These are phyloP conservation scores for Macrophomina pseudophaseolina DNA, from an alignment of 2,329 filamentous ascomycete genomes.

Conservation along the genomic window DNA sequence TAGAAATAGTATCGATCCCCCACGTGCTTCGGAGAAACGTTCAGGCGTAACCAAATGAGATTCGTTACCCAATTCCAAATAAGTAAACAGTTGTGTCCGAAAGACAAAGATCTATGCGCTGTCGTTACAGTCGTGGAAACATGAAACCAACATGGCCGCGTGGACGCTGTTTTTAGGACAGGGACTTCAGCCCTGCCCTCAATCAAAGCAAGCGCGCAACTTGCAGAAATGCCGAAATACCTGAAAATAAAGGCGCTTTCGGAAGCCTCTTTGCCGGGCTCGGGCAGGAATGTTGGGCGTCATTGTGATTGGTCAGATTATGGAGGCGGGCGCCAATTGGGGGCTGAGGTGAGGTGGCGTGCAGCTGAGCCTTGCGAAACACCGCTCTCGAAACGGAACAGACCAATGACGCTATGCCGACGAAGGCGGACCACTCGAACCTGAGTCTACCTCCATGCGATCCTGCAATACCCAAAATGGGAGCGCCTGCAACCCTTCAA, in stretches of 20 bases:
- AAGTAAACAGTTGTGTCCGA: neutral
- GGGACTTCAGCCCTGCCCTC: neutral
- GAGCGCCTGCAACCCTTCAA: slow-evolving; percentile 43
- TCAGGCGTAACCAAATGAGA: slow-evolving; percentile 2
- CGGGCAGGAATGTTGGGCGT: neutral
- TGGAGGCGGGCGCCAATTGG: slow-evolving; percentile 4
- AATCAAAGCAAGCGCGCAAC: neutral
- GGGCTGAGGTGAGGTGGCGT: slow-evolving; percentile 1
- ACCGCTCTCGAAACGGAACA: neutral
- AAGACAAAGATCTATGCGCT: slow-evolving; percentile 16
- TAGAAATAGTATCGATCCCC: slow-evolving; percentile 18
- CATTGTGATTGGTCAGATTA: slow-evolving; percentile 3
- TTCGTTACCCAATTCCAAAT: slow-evolving; percentile 1
- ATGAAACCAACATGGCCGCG: neutral
- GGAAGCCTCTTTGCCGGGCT: slow-evolving; percentile 6
- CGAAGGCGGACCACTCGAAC: slow-evolving; percentile 12
- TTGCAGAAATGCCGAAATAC: neutral
- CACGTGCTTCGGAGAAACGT: neutral
- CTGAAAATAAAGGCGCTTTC: slow-evolving; percentile 6
- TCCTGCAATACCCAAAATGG: slow-evolving; percentile 43
- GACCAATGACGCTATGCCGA: neutral
- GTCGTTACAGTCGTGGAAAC: slow-evolving; percentile 24
- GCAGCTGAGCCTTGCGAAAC: slow-evolving; percentile 9
- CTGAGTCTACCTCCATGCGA: slow-evolving; percentile 31
- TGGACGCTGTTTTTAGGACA: neutral